Evolutionary conservation across 2,329 filamentous ascomycete species (phyloP), one percentile per base, ranked within the genome.

Genomic region (Zasmidium cellare): DNA sequence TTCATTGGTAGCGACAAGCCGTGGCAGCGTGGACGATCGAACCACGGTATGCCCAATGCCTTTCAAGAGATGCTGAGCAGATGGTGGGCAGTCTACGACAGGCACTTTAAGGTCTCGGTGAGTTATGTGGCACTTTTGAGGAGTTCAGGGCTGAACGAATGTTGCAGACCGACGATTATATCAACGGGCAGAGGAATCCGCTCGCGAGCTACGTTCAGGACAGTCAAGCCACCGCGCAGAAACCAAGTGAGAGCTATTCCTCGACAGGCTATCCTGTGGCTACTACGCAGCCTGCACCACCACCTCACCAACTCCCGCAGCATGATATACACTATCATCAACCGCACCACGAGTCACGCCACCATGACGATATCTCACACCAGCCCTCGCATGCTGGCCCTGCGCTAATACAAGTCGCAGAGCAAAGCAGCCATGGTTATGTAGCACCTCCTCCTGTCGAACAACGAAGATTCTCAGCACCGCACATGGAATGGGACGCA

Each of bases 11-110:
- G 87, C 58, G 83, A 90, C 56, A 99, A 99, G 78, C 94, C 94
- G 0, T 99, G 94, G 94, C 71, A 70, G 16, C 70, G 73, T 45
- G 66, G 64, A 1, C 61, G 66, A 51, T 53, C 53, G 7, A 77
- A 80, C 9, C 77, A 79, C 53, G 78, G 77, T 49, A 84, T 83
- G 28, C 77, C 78, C 48, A 82, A 82, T 1, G 87, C 89, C 0
- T 96, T 92, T 72, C 87, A 90, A 70, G 89, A 97, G 75, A 87
- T 97, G 79, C 77, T 92, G 45, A 88, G 86, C 59, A 85, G 86
- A 69, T 99, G 94, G 94, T 99, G 93, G 93, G 85, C 91, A 46
- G 89, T 96, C 45, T 96, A 96, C 72, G 93, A 97, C 75, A 82
- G 85, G 61, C 92, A 97, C 77, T 92, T 96, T 72, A 82, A 83